Evolutionary conservation across 2,329 filamentous ascomycete species (phyloP), one percentile per base, ranked within the genome.

Genomic region (Aspergillus pseudoglaucus): DNA sequence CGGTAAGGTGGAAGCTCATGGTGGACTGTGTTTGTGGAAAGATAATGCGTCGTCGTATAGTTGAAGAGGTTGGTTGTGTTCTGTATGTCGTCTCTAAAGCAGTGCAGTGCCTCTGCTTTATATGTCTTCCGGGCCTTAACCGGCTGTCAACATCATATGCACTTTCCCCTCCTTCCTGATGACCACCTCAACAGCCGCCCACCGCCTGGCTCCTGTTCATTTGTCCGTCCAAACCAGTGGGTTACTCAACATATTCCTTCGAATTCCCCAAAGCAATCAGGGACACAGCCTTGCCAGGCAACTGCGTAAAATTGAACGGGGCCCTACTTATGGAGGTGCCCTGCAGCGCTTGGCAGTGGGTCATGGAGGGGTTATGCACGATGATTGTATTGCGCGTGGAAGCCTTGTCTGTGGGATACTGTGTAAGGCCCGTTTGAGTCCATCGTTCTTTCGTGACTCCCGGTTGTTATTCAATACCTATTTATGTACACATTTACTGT

Each of bases 1-100:
- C 56, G 42, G 17, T 48, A 6, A 33, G 14, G 38, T 59, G 55
- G 52, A 59, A 59, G 38, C 50, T 52, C 56, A 59, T 59, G 39
- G 25, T 58, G 47, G 32, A 35, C 9, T 37, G 33, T n/a, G 14
- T 17, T 37, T 37, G 8, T 30, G 25, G 33, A 8, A 37, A 18
- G 33, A 17, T 37, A 37, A 10, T 7, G 33, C 33, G 33, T 37
- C 8, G n/a, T n/a, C 12, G 10, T 30, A 30, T 30, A 30, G 4
- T 12, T 10, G 25, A 30, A 30, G 12, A 4, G 25, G 9, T 30
- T 30, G 25, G 12, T 10, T 30, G 25, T 30, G 9, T 27, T 27
- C 9, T 37, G 12, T 37, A n/a, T 37, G 33, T 17, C 12, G 5
- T 37, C n/a, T 37, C 9, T 17, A 6, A 6, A 17, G 25, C 25